Evolutionary conservation across 2,329 filamentous ascomycete species (phyloP).

Genomic region (Monosporascus sp.): DNA sequence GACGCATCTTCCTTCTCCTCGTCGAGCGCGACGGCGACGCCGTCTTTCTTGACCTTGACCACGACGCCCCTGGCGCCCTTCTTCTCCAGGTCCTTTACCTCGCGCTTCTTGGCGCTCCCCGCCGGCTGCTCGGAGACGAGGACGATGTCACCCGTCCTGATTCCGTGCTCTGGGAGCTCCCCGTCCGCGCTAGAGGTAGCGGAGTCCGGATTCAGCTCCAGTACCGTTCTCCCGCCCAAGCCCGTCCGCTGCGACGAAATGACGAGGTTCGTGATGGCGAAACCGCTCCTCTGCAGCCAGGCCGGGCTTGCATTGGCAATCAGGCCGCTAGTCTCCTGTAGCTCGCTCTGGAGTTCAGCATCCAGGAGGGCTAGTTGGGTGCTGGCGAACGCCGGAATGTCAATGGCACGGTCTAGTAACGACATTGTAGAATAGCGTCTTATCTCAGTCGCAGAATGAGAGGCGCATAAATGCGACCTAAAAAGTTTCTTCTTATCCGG

Average conservation of each 20-base stretch:
- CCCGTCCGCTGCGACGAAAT: slow-evolving; percentile 77
- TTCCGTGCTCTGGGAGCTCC: slow-evolving; percentile 68
- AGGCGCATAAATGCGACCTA: too few species aligned
- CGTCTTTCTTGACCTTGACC: slow-evolving; percentile 52
- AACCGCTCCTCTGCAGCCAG: slow-evolving; percentile 68
- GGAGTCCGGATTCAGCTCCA: slow-evolving; percentile 73
- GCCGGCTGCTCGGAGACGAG: slow-evolving; percentile 69
- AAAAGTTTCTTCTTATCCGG: too few species aligned
- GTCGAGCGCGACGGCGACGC: slow-evolving; percentile 64
- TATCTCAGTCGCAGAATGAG: background rate
- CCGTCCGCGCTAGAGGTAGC: slow-evolving; percentile 46
- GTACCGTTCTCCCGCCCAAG: slow-evolving; percentile 81
- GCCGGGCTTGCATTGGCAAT: slow-evolving; percentile 63
- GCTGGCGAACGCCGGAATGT: slow-evolving; percentile 63
- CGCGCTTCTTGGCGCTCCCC: slow-evolving; percentile 66
- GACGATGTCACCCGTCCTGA: slow-evolving; percentile 74
- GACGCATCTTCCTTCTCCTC: slow-evolving; percentile 50
- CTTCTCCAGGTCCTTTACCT: slow-evolving; percentile 65
- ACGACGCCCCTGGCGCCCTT: slow-evolving; percentile 68
- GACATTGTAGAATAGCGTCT: slow-evolving; percentile 27
- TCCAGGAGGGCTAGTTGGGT: slow-evolving; percentile 68
- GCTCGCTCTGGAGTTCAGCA: slow-evolving; percentile 66
- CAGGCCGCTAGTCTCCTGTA: slow-evolving; percentile 63
- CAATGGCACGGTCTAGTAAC: slow-evolving; percentile 38
- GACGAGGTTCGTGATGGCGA: slow-evolving; percentile 71